These are phyloP conservation scores for Dimocarpus longan DNA, from an alignment of 345 rosid species.

Conservation along the genomic window DNA sequence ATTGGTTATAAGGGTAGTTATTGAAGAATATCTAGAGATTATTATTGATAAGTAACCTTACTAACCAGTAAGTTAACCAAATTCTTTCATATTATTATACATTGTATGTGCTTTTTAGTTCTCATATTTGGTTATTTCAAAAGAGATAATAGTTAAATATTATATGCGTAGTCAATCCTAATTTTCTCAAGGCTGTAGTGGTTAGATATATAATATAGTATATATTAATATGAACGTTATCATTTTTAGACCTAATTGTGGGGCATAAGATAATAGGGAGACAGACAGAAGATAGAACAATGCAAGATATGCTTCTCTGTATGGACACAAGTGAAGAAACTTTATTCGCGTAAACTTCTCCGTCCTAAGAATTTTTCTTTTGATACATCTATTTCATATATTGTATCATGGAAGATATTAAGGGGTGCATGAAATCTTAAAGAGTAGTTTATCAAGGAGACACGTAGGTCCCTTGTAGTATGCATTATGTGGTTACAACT, in stretches of 20 bases:
- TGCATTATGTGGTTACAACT: conserved; percentile 2
- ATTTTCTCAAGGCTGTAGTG: not conserved
- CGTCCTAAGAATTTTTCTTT: conserved; percentile 7
- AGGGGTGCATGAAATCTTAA: not conserved
- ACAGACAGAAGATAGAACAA: not conserved
- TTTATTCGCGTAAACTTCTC: conserved; percentile 12
- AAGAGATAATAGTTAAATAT: not conserved
- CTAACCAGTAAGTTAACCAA: too few relatives aligned
- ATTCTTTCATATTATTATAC: not conserved
- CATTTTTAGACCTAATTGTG: not conserved
- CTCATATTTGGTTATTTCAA: not conserved
- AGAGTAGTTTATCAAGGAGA: not conserved
- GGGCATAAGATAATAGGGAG: not conserved
- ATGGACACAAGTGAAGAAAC: conserved; percentile 7
- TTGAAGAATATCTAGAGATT: too few relatives aligned
- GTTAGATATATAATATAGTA: not conserved
- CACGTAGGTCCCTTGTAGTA: conserved; percentile 23
- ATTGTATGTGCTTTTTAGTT: not conserved
- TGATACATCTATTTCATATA: not conserved
- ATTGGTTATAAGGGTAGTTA: too few relatives aligned
- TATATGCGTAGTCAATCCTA: not conserved
- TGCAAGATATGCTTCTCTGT: not conserved
- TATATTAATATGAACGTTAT: not conserved
- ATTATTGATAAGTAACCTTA: too few relatives aligned
- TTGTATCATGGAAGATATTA: conserved; percentile 3